Percentiles rank a stretch among this genome's conserved stretches.
Evolutionary conservation across 1,139 yeast genomes (phyloP).

Genomic region (Sugiyamaella novakii): DNA sequence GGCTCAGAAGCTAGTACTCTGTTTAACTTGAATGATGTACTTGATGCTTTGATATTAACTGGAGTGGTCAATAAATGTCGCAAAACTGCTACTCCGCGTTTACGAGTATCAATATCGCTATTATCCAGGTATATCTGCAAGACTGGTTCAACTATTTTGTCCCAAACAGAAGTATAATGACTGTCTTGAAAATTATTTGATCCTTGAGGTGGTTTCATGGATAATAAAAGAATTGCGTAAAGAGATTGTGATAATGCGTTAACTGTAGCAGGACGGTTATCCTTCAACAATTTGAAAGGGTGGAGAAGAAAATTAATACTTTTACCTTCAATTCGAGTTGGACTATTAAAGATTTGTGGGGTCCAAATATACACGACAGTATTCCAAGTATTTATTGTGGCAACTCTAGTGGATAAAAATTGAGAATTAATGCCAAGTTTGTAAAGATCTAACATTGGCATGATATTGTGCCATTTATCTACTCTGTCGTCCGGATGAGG

Average conservation of each 20-base stretch:
- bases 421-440: slow-evolving; percentile 30
- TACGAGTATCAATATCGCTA: slow-evolving; percentile 4
- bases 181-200: slow-evolving; percentile 16
- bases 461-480: slow-evolving; percentile 29
- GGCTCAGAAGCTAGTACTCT: slow-evolving; percentile 18
- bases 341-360: slow-evolving; percentile 17
- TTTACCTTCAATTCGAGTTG: slow-evolving; percentile 13
- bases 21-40: slow-evolving; percentile 7
- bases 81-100: slow-evolving; percentile 19
- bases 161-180: slow-evolving; percentile 25
- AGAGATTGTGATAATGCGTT: slow-evolving; percentile 15
- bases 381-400: slow-evolving; percentile 30
- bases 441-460: slow-evolving; percentile 28
- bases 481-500: slow-evolving; percentile 25
- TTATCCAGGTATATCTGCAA: slow-evolving; percentile 19
- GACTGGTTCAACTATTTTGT: slow-evolving; percentile 22
- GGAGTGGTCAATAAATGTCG: slow-evolving; percentile 21
- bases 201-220: slow-evolving; percentile 20
- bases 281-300: slow-evolving; percentile 27
- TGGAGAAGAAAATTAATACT: slow-evolving; percentile 26
- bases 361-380: slow-evolving; percentile 28
- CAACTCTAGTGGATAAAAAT: slow-evolving; percentile 23
- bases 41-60: slow-evolving; percentile 12
- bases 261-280: slow-evolving; percentile 17
- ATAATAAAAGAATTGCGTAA: slow-evolving; percentile 20